A percentile compares a stretch with the other conserved stretches of the same genome.
Conservation (phyloP, 148 eudicot species). For the Cornus kousa region DNA sequence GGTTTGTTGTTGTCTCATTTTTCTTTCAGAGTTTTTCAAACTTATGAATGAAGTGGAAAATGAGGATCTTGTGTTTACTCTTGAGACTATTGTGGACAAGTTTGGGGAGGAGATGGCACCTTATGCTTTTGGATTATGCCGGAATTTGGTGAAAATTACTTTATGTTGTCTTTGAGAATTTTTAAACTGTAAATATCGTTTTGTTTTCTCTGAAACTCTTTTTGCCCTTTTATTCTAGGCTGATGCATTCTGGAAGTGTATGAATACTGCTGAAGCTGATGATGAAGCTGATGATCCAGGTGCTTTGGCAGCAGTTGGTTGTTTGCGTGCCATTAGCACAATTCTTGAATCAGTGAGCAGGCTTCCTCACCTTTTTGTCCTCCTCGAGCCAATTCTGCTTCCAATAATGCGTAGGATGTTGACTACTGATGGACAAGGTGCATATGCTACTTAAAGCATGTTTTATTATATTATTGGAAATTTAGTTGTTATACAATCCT, state of each 20-base stretch:
- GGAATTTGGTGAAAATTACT: slow-evolving; percentile 71
- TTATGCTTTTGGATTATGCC: slow-evolving; percentile 96
- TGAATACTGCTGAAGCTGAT: slow-evolving; percentile 86
- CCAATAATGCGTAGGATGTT: slow-evolving; percentile 98
- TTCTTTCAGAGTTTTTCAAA: slow-evolving; percentile 77
- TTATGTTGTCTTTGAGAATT: slow-evolving; percentile 3
- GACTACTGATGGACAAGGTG: slow-evolving; percentile 99
- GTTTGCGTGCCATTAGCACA: slow-evolving; percentile 98
- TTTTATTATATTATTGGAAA: background rate
- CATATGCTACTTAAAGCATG: slow-evolving; percentile 2
- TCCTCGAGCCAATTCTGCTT: slow-evolving; percentile 83
- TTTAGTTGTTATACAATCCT: background rate
- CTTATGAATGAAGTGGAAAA: slow-evolving; percentile 99
- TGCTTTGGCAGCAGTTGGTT: slow-evolving; percentile 99
- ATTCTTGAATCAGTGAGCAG: slow-evolving; percentile 95
- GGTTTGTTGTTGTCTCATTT: slow-evolving; percentile 2
- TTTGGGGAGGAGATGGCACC: slow-evolving; percentile 99
- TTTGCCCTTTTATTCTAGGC: slow-evolving; percentile 44
- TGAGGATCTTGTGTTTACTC: slow-evolving; percentile 99
- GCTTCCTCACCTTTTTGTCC: slow-evolving; percentile 80
- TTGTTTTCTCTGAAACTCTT: slow-evolving; percentile 5
- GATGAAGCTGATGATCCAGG: slow-evolving; percentile 98
- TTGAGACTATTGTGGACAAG: slow-evolving; percentile 98
- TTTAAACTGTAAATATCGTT: background rate
- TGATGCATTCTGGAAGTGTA: slow-evolving; percentile 96